Base-by-base conservation (phyloP, 2,329 filamentous ascomycete genomes). In the Colletotrichum aenigma region DNA sequence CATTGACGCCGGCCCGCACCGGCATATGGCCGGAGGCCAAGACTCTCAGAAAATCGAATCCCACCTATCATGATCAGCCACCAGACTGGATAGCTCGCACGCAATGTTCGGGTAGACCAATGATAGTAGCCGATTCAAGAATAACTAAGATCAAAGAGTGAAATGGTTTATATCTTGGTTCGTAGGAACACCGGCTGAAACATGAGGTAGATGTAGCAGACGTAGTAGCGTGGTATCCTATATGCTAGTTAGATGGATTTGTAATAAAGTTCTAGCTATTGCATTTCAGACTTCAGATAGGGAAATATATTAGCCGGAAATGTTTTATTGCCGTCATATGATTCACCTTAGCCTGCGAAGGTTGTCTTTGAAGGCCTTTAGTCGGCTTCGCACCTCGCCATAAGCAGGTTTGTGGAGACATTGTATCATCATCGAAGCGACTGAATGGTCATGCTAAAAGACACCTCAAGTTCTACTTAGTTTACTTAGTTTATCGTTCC, bases 121-220 rank as follows among this genome's bases (percentile, higher is more conserved):
- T 48, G 43, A 4, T 0, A 13, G 13, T 21, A 3, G 43, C 0
- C 3, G 0, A 13, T 6, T 48, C 21, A 0, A 48, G 43, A 21
- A 21, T 21, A 0, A 13, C 10, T n/a, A 48, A 21, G 10, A 21
- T 12, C 5, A 13, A 13, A 48, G 2, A 3, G 18, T 2, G 6
- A 21, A 4, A 4, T 21, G 9, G 9, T 48, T 21, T 12, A 9
- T 0, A 48, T 48, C 18, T 48, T 1, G n/a, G n/a, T n/a, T 10
- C 5, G 9, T n/a, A n/a, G 0, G 1, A 21, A 13, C 18, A 48
- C n/a, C 10, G 4, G 43, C 43, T 3, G 43, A n/a, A 48, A 21
- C 18, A 16, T 48, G 1, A n/a, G 18, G 18, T 6, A 48, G 43
- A 21, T 10, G n/a, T n/a, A n/a, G n/a, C n/a, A n/a, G n/a, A n/a